Conservation (phyloP, 257 asterid species). For the Nicotiana attenuata region DNA sequence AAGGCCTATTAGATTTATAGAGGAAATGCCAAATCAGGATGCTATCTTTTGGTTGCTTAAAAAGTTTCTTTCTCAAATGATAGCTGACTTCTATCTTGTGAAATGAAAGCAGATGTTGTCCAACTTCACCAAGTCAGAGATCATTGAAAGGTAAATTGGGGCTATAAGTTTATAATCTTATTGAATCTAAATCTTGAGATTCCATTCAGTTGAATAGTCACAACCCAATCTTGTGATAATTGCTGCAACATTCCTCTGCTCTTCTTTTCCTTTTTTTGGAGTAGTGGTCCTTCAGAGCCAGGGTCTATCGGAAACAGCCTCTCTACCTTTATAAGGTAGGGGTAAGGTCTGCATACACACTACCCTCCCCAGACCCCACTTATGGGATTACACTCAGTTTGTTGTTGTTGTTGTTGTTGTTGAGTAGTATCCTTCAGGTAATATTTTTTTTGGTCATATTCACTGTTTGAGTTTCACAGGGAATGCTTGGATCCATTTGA, state of each 20-base stretch:
- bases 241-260: neutral
- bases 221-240: neutral
- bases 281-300: neutral
- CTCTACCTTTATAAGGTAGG: too few relatives aligned
- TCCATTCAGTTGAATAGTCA: neutral
- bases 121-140: slow-evolving; percentile 61
- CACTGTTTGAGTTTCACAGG: slow-evolving; percentile 29
- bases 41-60: slow-evolving; percentile 1
- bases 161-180: neutral
- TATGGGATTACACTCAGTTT: too few relatives aligned
- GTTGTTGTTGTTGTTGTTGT: too few relatives aligned
- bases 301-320: too few relatives aligned
- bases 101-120: slow-evolving; percentile 55
- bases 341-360: too few relatives aligned
- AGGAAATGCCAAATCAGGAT: neutral
- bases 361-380: too few relatives aligned
- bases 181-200: neutral
- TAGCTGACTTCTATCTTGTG: slow-evolving; percentile 22
- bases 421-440: neutral
- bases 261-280: neutral
- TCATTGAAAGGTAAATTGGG: slow-evolving; percentile 63
- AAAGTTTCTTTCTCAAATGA: neutral
- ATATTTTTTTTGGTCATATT: neutral
- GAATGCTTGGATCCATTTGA: slow-evolving; percentile 92
- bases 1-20: neutral